Evolutionary conservation across 2,329 filamentous ascomycete species (phyloP).

Genomic region (Fonsecaea pugnacius): DNA sequence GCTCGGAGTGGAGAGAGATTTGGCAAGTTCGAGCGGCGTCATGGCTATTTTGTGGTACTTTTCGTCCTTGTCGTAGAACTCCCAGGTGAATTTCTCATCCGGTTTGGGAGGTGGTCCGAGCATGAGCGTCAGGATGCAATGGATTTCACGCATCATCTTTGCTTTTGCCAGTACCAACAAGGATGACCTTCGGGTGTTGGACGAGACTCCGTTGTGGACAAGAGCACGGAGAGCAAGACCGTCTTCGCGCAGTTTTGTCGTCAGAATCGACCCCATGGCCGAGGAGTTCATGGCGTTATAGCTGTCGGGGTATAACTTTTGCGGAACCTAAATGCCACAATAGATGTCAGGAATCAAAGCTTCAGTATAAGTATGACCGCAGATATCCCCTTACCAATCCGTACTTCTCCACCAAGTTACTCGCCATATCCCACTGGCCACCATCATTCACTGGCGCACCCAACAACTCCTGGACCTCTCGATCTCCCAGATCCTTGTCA

Average conservation of each 20-base stretch:
- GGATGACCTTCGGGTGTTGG: conserved; percentile 47
- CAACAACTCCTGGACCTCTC: conserved; percentile 73
- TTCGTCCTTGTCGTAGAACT: conserved; percentile 72
- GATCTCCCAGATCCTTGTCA: conserved; percentile 69
- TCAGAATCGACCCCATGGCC: conserved; percentile 73
- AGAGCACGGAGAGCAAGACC: conserved; percentile 72
- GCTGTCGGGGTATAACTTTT: conserved; percentile 78
- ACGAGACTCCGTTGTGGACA: conserved; percentile 42
- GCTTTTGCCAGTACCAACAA: conserved; percentile 63
- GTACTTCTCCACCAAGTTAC: conserved; percentile 83
- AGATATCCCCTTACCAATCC: conserved; percentile 63
- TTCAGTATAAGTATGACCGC: not conserved
- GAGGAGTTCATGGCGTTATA: conserved; percentile 75
- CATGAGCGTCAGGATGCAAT: conserved; percentile 78
- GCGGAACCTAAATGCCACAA: conserved; percentile 59
- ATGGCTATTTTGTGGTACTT: conserved; percentile 65
- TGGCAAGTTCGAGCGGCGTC: conserved; percentile 73
- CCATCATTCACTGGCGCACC: conserved; percentile 74
- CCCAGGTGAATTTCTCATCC: conserved; percentile 74
- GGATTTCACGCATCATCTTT: conserved; percentile 77
- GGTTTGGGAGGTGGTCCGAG: conserved; percentile 77
- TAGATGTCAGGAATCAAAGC: not conserved
- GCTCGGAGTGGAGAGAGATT: conserved; percentile 65
- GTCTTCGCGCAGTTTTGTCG: conserved; percentile 84
- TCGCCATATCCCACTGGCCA: conserved; percentile 91